Evolutionary conservation across 2,329 filamentous ascomycete genomes (phyloP).

Genomic region (Hypoxylon sp.): DNA sequence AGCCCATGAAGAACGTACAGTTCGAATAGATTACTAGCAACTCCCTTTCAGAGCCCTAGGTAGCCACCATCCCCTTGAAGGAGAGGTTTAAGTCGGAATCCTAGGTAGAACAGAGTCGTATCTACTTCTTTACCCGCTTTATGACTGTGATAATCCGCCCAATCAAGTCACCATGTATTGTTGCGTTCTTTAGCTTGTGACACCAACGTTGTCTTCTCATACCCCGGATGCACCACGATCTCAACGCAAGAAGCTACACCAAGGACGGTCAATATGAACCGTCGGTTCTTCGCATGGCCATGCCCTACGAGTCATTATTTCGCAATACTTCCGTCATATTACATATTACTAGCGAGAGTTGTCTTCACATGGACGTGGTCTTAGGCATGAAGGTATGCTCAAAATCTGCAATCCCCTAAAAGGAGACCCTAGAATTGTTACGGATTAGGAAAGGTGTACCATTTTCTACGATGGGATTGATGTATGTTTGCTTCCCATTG

Average conservation of each 20-base stretch:
- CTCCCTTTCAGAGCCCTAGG: background rate
- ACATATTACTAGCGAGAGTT: background rate
- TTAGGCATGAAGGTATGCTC: background rate
- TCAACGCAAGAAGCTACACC: too few species aligned
- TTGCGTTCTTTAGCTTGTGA: too few species aligned
- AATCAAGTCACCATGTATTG: too few species aligned
- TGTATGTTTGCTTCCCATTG: background rate
- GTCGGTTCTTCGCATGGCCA: background rate
- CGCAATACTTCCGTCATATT: background rate
- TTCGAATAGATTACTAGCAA: background rate
- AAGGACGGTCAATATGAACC: too few species aligned
- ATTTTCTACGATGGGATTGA: too few species aligned
- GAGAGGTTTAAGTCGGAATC: background rate
- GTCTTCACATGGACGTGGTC: background rate
- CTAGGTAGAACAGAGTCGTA: background rate
- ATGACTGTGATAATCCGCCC: too few species aligned
- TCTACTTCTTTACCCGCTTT: background rate
- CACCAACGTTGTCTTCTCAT: too few species aligned
- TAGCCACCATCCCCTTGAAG: background rate
- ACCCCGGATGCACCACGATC: too few species aligned
- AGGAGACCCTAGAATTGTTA: background rate
- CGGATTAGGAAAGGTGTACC: too few species aligned
- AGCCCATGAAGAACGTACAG: background rate
- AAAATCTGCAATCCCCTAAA: background rate
- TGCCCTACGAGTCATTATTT: background rate